phyloP scores from a whole-genome alignment of 225 moss, liverwort and hornwort genomes.

The Lunularia cruciata region DNA sequence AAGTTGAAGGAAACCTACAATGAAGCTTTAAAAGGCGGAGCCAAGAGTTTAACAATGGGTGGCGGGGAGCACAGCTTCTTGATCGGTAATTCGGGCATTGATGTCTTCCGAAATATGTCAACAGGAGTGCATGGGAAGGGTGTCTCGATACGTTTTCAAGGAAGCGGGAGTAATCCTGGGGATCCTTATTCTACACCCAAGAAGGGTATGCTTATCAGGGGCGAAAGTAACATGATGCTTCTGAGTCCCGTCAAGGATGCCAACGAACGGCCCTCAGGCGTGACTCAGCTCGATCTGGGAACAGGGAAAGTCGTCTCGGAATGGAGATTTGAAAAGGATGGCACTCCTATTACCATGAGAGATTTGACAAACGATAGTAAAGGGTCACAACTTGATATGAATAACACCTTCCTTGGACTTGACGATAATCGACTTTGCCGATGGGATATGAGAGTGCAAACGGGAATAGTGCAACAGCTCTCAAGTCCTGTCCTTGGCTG shows the following conservation, averaged over 20 bases:
- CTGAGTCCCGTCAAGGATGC: constrained; percentile 66
- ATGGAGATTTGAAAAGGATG: constrained; percentile 95
- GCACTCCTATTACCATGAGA: constrained; percentile 79
- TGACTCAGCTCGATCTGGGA: constrained; percentile 84
- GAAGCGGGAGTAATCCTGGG: constrained; percentile 32
- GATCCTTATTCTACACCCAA: constrained; percentile 73
- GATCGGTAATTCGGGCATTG: constrained; percentile 78
- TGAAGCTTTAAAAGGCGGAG: constrained; percentile 66
- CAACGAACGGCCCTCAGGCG: constrained; percentile 61
- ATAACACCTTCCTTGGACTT: constrained; percentile 81
- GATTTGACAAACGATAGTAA: constrained; percentile 94
- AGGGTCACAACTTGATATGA: constrained; percentile 64
- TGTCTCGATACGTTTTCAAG: constrained; percentile 56
- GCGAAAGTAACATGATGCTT: constrained; percentile 92
- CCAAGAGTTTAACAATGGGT: constrained; percentile 88
- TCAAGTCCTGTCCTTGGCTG: constrained; percentile 73
- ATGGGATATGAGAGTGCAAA: constrained; percentile 91
- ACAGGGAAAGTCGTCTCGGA: constrained; percentile 86
- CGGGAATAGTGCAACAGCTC: constrained; percentile 90
- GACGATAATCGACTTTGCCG: constrained; percentile 90
- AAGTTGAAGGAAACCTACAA: constrained; percentile 74
- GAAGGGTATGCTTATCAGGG: constrained; percentile 87
- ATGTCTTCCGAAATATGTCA: constrained; percentile 65
- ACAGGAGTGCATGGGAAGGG: constrained; percentile 70
- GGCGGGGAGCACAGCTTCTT: constrained; percentile 83